phyloP scores from a whole-genome alignment of 2,329 filamentous ascomycete genomes.

The Microsporum ferrugineum region DNA sequence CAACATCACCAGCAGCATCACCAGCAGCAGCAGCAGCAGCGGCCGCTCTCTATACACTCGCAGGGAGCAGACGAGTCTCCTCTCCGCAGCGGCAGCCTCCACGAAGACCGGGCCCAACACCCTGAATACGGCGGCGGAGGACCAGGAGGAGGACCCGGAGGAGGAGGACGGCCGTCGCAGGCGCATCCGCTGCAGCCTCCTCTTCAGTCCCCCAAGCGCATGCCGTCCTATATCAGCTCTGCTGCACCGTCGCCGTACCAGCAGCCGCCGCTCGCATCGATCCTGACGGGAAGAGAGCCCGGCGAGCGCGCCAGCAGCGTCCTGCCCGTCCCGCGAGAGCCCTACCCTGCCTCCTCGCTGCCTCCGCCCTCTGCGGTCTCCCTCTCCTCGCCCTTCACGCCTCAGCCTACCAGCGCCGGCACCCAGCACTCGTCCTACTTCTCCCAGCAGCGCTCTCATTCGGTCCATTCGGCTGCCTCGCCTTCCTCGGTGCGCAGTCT shows the following conservation, averaged over 20 bases:
- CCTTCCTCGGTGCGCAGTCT: conserved; percentile 12
- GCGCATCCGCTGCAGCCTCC: conserved; percentile 36
- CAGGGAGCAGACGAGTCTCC: background rate
- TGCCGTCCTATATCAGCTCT: conserved; percentile 25
- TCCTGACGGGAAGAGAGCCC: conserved; percentile 18
- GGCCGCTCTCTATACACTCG: conserved; percentile 3
- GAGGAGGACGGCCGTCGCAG: conserved; percentile 22
- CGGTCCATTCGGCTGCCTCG: conserved; percentile 12
- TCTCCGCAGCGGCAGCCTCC: conserved; percentile 2
- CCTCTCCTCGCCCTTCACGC: conserved; percentile 31
- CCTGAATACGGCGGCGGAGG: background rate
- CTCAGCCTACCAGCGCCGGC: conserved; percentile 26
- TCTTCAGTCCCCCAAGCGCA: conserved; percentile 34
- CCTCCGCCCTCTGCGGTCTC: conserved; percentile 19
- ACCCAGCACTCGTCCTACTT: conserved; percentile 29
- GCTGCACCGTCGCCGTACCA: conserved; percentile 33
- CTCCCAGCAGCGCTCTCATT: conserved; percentile 18
- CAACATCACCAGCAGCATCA: conserved; percentile 4
- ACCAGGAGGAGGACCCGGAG: background rate
- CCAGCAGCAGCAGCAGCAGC: conserved; percentile 19
- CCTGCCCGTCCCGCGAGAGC: conserved; percentile 22
- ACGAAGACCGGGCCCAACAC: conserved; percentile 6
- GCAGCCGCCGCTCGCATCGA: conserved; percentile 23
- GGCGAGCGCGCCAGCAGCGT: conserved; percentile 21
- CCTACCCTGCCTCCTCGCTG: conserved; percentile 19